Conservation (phyloP, 176 grass and related monocot genomes). For the Pharus latifolius region DNA sequence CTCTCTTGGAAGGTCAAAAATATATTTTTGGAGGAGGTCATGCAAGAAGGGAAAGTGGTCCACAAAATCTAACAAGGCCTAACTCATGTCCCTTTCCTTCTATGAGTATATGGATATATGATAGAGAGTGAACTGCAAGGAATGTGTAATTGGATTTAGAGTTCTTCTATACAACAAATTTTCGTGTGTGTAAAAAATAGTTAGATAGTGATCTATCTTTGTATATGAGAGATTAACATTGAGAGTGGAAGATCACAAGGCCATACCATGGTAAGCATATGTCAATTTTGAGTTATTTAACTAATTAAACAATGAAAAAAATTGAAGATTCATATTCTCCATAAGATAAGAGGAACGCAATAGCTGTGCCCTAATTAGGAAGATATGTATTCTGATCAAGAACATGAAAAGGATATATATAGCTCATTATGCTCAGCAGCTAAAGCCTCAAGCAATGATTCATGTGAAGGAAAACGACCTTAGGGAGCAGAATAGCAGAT, state of each 20-base stretch:
- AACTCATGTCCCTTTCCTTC: conserved; percentile 41
- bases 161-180: no score
- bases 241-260: no score
- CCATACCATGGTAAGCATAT: no score
- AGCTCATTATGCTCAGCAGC: neutral
- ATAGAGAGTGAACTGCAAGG: conserved; percentile 13
- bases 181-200: no score
- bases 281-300: no score
- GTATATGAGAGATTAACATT: no score
- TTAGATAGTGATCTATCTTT: no score
- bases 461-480: neutral
- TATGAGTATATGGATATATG: conserved; percentile 12
- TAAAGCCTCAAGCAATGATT: neutral
- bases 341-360: no score
- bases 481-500: neutral
- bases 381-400: neutral
- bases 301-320: no score
- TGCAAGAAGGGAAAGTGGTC: conserved; percentile 32
- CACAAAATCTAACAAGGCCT: conserved; percentile 44
- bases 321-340: no score
- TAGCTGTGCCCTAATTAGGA: no score
- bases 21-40: conserved; percentile 27
- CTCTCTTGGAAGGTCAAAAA: conserved; percentile 22
- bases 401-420: neutral
- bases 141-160: conserved; percentile 14